phyloP scores from a whole-genome alignment of 169 alveolate species.

The Plasmodium vivax region DNA sequence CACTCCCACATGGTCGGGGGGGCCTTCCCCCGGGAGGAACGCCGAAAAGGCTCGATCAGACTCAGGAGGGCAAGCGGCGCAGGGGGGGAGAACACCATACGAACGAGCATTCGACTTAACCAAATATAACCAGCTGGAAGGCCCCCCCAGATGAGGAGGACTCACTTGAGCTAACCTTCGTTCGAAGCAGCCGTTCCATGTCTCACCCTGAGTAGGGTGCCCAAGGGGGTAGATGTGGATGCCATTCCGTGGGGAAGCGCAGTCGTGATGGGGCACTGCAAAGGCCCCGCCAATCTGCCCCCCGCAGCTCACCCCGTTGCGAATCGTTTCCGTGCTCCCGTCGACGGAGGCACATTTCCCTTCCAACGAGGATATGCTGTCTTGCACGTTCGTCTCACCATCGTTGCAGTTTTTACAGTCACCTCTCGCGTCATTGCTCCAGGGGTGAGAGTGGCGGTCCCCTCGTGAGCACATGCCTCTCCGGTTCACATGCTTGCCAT shows the following conservation, averaged over 20 bases:
- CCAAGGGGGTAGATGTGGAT: neutral
- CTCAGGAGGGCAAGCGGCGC: neutral
- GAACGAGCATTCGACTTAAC: neutral
- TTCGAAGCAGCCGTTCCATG: neutral
- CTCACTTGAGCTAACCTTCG: neutral
- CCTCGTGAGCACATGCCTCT: neutral
- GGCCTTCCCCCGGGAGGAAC: neutral
- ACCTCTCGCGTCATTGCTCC: neutral
- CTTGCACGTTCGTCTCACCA: constrained; percentile 26
- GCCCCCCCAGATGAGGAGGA: neutral
- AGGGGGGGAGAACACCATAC: neutral
- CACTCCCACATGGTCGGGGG: neutral
- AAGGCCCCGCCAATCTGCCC: neutral
- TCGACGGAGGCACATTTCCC: neutral
- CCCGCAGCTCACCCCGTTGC: neutral
- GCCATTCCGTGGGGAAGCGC: neutral
- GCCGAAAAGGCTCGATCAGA: neutral
- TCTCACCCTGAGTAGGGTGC: neutral
- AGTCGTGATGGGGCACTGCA: neutral
- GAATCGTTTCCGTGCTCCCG: constrained; percentile 41
- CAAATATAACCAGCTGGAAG: neutral
- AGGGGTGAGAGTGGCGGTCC: neutral
- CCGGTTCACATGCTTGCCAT: neutral
- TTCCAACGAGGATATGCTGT: constrained; percentile 14
- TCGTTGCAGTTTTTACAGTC: neutral